Base-by-base conservation (phyloP, 2,329 filamentous ascomycete genomes). In the Tympanopsis confertula region DNA sequence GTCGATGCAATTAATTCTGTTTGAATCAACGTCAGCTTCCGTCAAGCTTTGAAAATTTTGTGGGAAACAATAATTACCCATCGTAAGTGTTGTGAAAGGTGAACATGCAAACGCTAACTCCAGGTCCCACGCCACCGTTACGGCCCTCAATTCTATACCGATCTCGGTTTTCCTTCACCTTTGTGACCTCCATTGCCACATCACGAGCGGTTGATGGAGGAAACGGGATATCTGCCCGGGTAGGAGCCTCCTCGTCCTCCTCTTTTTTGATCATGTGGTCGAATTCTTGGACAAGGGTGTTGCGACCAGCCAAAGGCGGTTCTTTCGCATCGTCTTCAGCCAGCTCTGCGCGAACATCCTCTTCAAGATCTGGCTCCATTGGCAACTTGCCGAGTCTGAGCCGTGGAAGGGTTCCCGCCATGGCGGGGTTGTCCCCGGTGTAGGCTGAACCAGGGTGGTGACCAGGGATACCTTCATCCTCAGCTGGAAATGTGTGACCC, bases 81-180 rank as follows among this genome's bases (percentile, higher is more conserved):
- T 81, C 75, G 47, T 71, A 72, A 4, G 76, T 79, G 52, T 81
- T 81, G 58, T 81, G 76, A 50, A 80, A 79, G 4, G 76, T 81
- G 52, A 76, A 80, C 72, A 80, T 80, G 45, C 71, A 75, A 19
- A 80, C 72, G 49, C 74, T 80, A 42, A 80, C 61, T 22, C 66
- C 74, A 39, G 74, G 74, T 5, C 74, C 74, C 35, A 78, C 66
- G 15, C 76, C 76, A 18, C 74, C 74, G 28, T 74, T 77, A 38
- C 72, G 63, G 32, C 67, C 65, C 41, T 77, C 70, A 41, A 80
- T 74, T 47, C 68, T 70, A 51, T 78, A 76, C 15, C 76, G 65
- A 48, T 80, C 76, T 30, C 76, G 71, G 46, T 79, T 72, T 51
- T 81, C 76, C 44, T 74, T 74, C 17, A 80, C 68, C 46, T 72